Evolutionary conservation across 73 alveolate genomes (phyloP).

Genomic region (Paramecium sexaurelia): DNA sequence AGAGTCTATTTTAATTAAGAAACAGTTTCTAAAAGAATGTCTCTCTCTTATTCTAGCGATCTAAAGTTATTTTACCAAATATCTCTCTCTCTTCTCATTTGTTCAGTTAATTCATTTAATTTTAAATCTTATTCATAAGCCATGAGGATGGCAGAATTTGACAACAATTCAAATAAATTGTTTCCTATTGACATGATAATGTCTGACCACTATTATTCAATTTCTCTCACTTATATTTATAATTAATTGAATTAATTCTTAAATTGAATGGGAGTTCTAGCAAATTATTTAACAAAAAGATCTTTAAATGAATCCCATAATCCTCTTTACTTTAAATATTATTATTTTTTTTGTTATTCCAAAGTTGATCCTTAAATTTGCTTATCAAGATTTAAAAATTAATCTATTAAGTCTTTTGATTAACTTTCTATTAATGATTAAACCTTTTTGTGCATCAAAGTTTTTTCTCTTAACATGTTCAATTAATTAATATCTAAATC

Average conservation of each 20-base stretch:
- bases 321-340: neutral
- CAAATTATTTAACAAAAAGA: neutral
- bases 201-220: constrained; percentile 36
- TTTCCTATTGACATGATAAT: neutral
- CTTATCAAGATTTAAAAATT: neutral
- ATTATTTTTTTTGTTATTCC: neutral
- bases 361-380: neutral
- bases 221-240: neutral
- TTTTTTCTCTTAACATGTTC: neutral
- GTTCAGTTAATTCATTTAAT: neutral
- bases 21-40: constrained; percentile 45
- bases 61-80: constrained; percentile 32
- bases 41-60: constrained; percentile 43
- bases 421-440: neutral
- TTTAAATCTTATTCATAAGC: constrained; percentile 38
- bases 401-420: neutral
- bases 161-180: constrained; percentile 7
- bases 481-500: neutral
- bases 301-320: constrained; percentile 34
- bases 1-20: constrained; percentile 5
- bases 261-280: neutral
- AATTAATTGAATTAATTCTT: neutral
- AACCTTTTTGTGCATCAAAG: neutral
- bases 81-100: constrained; percentile 54
- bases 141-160: constrained; percentile 36